A percentile compares a stretch with the other conserved stretches of the same genome.
phyloP scores from a whole-genome alignment of 192 early-diverging fungal species.

The Gryganskiella cystojenkinii region DNA sequence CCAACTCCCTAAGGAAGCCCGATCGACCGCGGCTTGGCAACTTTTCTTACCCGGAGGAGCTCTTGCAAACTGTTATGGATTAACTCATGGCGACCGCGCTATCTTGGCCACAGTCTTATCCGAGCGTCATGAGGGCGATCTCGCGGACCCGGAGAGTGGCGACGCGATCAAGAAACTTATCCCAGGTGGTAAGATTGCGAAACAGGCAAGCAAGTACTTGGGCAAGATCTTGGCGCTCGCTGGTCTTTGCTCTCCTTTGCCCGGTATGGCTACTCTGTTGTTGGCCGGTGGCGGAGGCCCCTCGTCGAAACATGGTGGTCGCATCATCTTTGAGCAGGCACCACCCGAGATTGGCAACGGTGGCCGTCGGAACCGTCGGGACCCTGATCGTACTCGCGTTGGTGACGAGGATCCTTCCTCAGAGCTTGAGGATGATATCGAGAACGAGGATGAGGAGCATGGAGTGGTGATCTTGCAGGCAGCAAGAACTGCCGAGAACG shows the following conservation, averaged over 20 bases:
- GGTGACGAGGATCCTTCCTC: slow-evolving; percentile 9
- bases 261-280: slow-evolving; percentile 31
- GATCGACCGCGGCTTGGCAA: slow-evolving; percentile 62
- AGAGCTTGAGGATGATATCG: neutral
- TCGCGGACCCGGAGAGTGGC: slow-evolving; percentile 53
- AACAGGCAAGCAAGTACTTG: slow-evolving; percentile 58
- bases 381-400: slow-evolving; percentile 25
- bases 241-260: slow-evolving; percentile 42
- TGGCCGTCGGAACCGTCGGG: neutral
- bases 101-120: slow-evolving; percentile 59
- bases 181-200: slow-evolving; percentile 52
- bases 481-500: neutral
- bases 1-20: slow-evolving; percentile 62
- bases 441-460: neutral
- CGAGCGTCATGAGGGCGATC: slow-evolving; percentile 60
- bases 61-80: slow-evolving; percentile 60
- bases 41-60: slow-evolving; percentile 62
- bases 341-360: neutral
- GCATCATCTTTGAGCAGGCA: slow-evolving; percentile 32
- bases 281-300: slow-evolving; percentile 10
- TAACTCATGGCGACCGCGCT: slow-evolving; percentile 62
- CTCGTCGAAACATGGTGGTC: slow-evolving; percentile 16
- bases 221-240: slow-evolving; percentile 53
- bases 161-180: slow-evolving; percentile 53
- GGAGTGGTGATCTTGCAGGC: slow-evolving; percentile 18